A percentile compares a stretch with the other conserved stretches of the same genome.
Conservation (phyloP, 495 filamentous ascomycete species). For the Tuber indicum region DNA sequence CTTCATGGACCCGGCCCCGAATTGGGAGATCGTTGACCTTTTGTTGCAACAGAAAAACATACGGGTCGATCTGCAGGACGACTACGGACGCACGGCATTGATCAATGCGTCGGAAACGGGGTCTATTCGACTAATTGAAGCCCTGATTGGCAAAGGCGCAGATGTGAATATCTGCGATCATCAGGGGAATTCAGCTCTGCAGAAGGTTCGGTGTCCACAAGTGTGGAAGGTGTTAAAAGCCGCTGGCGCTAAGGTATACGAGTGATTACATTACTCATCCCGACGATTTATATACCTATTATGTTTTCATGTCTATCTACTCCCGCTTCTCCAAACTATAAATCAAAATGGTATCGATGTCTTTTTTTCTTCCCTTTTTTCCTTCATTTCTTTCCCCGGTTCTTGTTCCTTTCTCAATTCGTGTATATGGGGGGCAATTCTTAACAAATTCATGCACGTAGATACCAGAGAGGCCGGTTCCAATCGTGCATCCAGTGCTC, state of each 20-base stretch:
- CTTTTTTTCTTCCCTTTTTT: neutral
- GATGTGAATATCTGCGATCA: neutral
- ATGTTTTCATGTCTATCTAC: neutral
- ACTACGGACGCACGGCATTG: neutral
- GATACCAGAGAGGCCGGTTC: neutral
- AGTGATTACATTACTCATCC: neutral
- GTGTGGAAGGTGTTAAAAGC: neutral
- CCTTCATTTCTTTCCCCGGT: neutral
- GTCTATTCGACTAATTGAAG: neutral
- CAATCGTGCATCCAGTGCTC: neutral
- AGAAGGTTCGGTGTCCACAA: neutral
- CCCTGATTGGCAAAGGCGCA: neutral
- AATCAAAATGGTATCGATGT: neutral
- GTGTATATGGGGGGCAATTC: neutral
- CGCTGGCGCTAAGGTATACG: neutral
- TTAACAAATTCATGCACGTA: neutral
- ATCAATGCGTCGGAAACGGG: neutral
- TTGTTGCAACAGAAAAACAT: slow-evolving; percentile 1
- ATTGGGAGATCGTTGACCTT: slow-evolving; percentile 2
- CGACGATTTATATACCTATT: neutral
- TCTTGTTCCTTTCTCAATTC: neutral
- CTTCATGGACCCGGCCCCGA: neutral
- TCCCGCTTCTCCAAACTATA: neutral
- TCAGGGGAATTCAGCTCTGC: neutral
- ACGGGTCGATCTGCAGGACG: neutral